phyloP scores from a whole-genome alignment of 306 rosid species.

The Fagus sylvatica region DNA sequence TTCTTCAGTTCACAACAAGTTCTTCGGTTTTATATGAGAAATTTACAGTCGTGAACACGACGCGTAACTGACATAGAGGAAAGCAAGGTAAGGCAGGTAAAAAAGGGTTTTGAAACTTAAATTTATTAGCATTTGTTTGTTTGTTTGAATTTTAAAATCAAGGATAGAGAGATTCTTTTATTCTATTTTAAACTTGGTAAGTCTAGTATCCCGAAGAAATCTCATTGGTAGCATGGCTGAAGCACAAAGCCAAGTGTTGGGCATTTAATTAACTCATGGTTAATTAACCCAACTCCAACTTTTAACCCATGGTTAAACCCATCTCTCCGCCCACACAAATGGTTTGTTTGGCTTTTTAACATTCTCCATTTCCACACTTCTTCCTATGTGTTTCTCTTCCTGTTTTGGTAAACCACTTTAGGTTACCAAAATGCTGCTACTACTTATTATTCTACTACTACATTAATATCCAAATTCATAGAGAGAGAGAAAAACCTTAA shows the following conservation, averaged over 20 bases:
- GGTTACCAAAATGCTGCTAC: conserved; percentile 52
- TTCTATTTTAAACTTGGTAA: conserved; percentile 8
- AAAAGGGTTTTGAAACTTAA: not conserved
- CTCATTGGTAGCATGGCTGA: conserved; percentile 90
- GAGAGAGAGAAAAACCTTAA: conserved; percentile 8
- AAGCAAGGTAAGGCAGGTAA: conserved; percentile 6
- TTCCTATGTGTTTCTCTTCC: conserved; percentile 23
- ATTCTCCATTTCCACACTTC: conserved; percentile 19
- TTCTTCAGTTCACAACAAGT: not conserved
- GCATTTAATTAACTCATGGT: conserved; percentile 53
- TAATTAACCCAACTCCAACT: conserved; percentile 34
- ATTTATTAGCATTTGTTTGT: no score
- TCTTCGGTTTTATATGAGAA: not conserved
- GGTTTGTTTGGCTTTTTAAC: not conserved
- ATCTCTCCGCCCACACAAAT: not conserved
- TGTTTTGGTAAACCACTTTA: conserved; percentile 83
- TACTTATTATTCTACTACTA: conserved; percentile 12
- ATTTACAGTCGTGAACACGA: not conserved
- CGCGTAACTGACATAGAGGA: conserved; percentile 12
- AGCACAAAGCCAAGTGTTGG: conserved; percentile 67
- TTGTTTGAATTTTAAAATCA: not conserved
- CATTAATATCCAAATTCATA: not conserved
- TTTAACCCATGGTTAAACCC: conserved; percentile 35
- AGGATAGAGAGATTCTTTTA: conserved; percentile 23
- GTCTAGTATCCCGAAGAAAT: conserved; percentile 37